Conservation (phyloP, 2,329 filamentous ascomycete species). For the Pseudopyrenochaeta lycopersici region DNA sequence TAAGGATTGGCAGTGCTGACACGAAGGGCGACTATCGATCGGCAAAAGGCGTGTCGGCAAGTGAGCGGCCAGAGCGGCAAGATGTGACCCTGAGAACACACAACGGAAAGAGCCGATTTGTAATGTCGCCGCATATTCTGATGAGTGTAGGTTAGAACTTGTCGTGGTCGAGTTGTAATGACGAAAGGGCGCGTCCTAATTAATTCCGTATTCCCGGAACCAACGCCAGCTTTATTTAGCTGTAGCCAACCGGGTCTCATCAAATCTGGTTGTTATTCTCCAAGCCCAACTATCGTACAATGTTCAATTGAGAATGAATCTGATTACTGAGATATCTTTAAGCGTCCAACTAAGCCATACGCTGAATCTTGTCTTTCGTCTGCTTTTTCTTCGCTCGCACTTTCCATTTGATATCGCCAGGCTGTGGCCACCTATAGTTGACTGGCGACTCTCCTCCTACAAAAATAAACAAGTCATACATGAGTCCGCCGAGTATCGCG, state of each 20-base stretch:
- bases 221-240: too few species aligned
- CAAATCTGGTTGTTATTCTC: neutral
- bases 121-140: too few species aligned
- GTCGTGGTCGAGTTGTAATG: too few species aligned
- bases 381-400: slow-evolving; percentile 19
- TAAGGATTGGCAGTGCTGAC: too few species aligned
- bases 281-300: neutral
- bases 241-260: neutral
- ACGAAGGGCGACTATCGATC: too few species aligned
- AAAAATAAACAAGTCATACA: slow-evolving; percentile 45
- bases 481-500: slow-evolving; percentile 33
- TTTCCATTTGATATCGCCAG: slow-evolving; percentile 33
- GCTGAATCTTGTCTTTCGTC: slow-evolving; percentile 24
- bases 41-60: too few species aligned
- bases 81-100: too few species aligned
- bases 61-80: too few species aligned
- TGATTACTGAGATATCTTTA: neutral
- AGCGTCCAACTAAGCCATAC: slow-evolving; percentile 7
- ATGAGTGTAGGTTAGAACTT: too few species aligned
- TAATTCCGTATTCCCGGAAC: too few species aligned
- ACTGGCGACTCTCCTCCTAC: slow-evolving; percentile 41
- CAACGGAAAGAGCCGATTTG: too few species aligned
- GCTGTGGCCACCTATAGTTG: slow-evolving; percentile 40
- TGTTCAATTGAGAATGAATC: neutral
- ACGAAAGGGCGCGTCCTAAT: too few species aligned